Evolutionary conservation across 2,329 filamentous ascomycete genomes (phyloP).

Genomic region (Phyllosticta citribraziliensis): DNA sequence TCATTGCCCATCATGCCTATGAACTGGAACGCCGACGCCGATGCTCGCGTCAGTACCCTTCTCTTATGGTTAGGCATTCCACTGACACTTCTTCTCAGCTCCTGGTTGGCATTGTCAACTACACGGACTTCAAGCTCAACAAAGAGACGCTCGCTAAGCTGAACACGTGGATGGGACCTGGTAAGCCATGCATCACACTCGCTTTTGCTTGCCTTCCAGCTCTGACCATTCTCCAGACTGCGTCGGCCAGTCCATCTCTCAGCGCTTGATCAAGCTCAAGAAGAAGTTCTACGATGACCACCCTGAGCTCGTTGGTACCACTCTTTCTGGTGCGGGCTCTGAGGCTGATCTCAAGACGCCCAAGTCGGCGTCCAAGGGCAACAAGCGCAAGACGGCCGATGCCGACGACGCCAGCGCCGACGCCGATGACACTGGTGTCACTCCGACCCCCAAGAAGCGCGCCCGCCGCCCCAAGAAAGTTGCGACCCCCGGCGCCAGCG

Average conservation of each 20-base stretch:
- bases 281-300: not conserved
- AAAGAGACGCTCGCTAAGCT: not conserved
- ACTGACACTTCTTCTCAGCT: not conserved
- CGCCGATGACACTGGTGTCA: not conserved
- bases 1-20: not conserved
- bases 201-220: not conserved
- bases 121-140: constrained; percentile 2
- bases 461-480: not conserved
- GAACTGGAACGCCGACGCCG: not conserved
- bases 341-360: not conserved
- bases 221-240: not conserved
- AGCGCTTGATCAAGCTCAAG: not conserved
- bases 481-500: not conserved
- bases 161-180: not conserved
- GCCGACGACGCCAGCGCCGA: not conserved
- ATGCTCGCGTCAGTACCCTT: not conserved
- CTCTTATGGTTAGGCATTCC: not conserved
- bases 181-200: not conserved
- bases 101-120: not conserved
- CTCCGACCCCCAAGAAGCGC: not conserved
- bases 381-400: not conserved
- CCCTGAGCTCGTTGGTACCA: not conserved
- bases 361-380: not conserved
- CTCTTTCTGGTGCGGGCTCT: not conserved
- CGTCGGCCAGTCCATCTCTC: not conserved